Percentiles rank a stretch among this genome's conserved stretches.
These are phyloP conservation scores for Cryptosporidium sp. DNA, from an alignment of 169 alveolate genomes.

Conservation along the genomic window DNA sequence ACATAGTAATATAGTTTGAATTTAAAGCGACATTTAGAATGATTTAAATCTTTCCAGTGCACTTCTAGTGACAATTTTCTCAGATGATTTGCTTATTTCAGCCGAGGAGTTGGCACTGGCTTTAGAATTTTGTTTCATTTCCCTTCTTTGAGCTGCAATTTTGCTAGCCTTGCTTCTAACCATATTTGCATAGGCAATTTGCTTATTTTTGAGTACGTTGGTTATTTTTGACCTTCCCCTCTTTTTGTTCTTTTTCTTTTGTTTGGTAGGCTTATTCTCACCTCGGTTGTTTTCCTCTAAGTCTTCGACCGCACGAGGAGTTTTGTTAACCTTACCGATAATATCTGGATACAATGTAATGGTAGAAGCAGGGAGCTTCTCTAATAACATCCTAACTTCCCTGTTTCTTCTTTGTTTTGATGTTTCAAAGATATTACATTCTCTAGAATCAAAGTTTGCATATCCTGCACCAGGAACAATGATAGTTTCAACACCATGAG, in stretches of 20 bases:
- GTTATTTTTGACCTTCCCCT: conserved; percentile 62
- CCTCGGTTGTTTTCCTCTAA: conserved; percentile 81
- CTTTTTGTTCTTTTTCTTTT: conserved; percentile 56
- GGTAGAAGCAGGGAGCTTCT: conserved; percentile 93
- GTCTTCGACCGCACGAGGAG: conserved; percentile 82
- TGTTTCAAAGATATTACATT: conserved; percentile 88
- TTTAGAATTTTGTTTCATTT: conserved; percentile 5
- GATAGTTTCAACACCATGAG: conserved; percentile 88
- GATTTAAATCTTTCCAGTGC: conserved; percentile 50
- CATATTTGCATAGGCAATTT: conserved; percentile 40
- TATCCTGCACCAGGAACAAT: conserved; percentile 95
- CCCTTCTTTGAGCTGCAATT: conserved; percentile 9
- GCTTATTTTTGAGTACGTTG: conserved; percentile 32
- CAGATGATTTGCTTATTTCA: neutral
- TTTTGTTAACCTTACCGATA: conserved; percentile 89
- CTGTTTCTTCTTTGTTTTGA: conserved; percentile 88
- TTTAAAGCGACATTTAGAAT: neutral
- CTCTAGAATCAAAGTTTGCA: conserved; percentile 93
- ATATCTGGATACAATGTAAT: conserved; percentile 87
- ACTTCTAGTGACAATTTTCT: conserved; percentile 14
- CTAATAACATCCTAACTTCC: conserved; percentile 90
- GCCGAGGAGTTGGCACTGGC: neutral
- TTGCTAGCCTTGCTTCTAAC: conserved; percentile 44
- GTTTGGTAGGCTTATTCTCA: conserved; percentile 25
- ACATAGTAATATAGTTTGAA: neutral